Conservation (phyloP, 208 protist species). For the Crithidia expoeki region DNA sequence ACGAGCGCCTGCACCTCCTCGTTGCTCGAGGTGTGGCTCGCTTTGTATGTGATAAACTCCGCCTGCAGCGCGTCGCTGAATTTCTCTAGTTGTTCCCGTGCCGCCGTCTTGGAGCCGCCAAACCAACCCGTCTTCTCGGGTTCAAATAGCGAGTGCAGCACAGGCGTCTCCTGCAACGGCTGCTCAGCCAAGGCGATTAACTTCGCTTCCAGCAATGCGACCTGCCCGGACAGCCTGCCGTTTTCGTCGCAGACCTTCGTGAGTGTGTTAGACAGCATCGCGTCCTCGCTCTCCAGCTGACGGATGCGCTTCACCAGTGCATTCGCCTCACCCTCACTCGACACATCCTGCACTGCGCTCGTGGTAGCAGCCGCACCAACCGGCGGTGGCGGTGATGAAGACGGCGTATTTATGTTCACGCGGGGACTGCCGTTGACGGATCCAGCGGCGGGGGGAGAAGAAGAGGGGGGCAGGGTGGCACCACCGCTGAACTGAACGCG, state of each 20-base stretch:
- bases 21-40: constrained; percentile 73
- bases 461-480: neutral
- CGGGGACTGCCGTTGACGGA: neutral
- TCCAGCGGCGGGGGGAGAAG: neutral
- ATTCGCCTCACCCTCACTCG: constrained; percentile 54
- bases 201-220: constrained; percentile 51
- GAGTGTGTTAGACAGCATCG: constrained; percentile 58
- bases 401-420: neutral
- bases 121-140: constrained; percentile 85
- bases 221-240: constrained; percentile 42
- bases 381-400: neutral
- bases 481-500: constrained; percentile 10
- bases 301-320: constrained; percentile 63
- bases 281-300: constrained; percentile 72
- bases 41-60: constrained; percentile 80
- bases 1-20: constrained; percentile 84
- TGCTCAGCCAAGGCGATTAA: constrained; percentile 36
- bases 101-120: constrained; percentile 64
- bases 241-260: constrained; percentile 87
- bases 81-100: constrained; percentile 70
- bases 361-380: neutral
- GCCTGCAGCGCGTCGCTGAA: constrained; percentile 63
- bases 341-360: constrained; percentile 47
- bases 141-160: constrained; percentile 79
- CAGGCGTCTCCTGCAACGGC: constrained; percentile 49